Percentiles rank a stretch among this genome's conserved stretches.
Evolutionary conservation across 495 filamentous ascomycete genomes (phyloP).

Genomic region (Talaromyces liani): DNA sequence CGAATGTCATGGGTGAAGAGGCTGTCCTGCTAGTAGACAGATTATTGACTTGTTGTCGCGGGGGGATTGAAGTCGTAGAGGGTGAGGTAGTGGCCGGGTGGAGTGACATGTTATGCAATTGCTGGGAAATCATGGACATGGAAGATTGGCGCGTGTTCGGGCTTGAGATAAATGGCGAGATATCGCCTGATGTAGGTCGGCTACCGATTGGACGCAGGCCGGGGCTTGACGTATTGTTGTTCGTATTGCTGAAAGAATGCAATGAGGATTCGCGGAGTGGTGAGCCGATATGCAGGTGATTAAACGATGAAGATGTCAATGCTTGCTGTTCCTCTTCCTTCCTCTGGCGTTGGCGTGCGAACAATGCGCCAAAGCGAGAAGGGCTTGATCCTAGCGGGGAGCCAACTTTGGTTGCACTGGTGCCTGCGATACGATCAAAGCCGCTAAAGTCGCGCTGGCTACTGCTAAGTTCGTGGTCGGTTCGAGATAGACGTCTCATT

Average conservation of each 20-base stretch:
- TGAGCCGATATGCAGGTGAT: constrained; percentile 66
- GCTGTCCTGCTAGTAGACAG: constrained; percentile 33
- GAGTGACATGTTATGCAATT: constrained; percentile 46
- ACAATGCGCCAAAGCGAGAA: constrained; percentile 79
- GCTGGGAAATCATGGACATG: constrained; percentile 64
- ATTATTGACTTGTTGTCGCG: constrained; percentile 11
- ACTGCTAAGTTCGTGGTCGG: constrained; percentile 54
- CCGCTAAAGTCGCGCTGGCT: constrained; percentile 54
- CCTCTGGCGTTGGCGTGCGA: constrained; percentile 63
- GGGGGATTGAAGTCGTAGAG: constrained; percentile 23
- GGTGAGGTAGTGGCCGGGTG: constrained; percentile 23
- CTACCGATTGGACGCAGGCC: constrained; percentile 53
- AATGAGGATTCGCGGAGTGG: constrained; percentile 82
- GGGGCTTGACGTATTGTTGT: constrained; percentile 45
- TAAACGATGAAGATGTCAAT: constrained; percentile 1
- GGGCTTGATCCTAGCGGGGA: constrained; percentile 75
- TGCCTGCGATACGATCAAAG: constrained; percentile 48
- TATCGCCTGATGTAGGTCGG: constrained; percentile 42
- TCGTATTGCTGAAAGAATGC: constrained; percentile 14
- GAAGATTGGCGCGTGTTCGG: constrained; percentile 49
- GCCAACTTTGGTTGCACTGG: constrained; percentile 65
- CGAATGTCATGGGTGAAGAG: constrained; percentile 31
- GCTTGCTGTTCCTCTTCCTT: constrained; percentile 59
- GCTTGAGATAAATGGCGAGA: constrained; percentile 56
- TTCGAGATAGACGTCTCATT: constrained; percentile 71